These are phyloP conservation scores for Russula sp. DNA, from an alignment of 768 basidiomycete species.

Conservation along the genomic window DNA sequence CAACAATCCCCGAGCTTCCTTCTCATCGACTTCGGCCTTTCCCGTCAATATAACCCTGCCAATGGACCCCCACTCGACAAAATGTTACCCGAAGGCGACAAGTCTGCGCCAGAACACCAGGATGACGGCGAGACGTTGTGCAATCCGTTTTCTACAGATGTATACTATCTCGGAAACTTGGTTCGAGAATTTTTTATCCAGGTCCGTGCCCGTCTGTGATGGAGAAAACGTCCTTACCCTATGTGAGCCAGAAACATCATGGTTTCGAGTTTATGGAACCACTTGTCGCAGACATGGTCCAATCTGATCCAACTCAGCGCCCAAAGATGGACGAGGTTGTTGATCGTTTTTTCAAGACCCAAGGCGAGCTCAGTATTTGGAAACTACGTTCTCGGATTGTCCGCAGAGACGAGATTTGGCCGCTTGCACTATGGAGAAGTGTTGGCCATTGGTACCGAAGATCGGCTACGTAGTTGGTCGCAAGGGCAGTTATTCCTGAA, in stretches of 20 bases:
- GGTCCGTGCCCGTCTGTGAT: background rate
- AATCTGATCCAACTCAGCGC: constrained; percentile 29
- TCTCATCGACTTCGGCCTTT: constrained; percentile 17
- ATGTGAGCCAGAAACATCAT: background rate
- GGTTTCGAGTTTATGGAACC: constrained; percentile 5
- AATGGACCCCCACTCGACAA: constrained; percentile 10
- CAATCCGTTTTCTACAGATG: constrained; percentile 16
- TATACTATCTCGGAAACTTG: constrained; percentile 14
- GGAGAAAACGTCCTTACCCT: background rate
- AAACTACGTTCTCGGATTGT: constrained; percentile 5
- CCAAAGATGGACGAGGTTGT: constrained; percentile 31
- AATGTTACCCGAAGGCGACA: too few relatives aligned
- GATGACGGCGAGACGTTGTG: background rate
- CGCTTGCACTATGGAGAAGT: background rate
- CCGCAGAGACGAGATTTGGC: constrained; percentile 2
- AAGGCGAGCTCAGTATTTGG: background rate
- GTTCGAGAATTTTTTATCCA: background rate
- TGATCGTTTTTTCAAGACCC: background rate
- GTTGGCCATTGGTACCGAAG: background rate
- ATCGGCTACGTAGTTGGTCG: background rate
- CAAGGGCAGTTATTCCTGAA: background rate
- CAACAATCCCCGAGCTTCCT: background rate
- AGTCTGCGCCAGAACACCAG: constrained; percentile 15
- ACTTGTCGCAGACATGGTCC: constrained; percentile 30
- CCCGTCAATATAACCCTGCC: background rate